Evolutionary conservation across 768 basidiomycete species (phyloP).

Genomic region (Udeniomyces megalosporus): DNA sequence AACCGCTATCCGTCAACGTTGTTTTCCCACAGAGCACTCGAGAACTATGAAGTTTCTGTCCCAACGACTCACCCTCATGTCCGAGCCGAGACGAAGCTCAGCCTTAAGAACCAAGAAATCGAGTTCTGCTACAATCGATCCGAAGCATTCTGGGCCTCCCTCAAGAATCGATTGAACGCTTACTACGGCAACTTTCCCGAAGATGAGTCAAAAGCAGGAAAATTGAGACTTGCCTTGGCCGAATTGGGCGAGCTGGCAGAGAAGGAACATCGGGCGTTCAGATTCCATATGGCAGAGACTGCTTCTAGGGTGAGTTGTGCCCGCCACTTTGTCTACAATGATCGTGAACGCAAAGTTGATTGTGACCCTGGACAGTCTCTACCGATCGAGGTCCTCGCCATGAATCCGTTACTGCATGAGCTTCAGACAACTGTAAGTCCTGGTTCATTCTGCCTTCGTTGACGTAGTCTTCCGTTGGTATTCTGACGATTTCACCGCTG

Average conservation of each 20-base stretch:
- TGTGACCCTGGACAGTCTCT: constrained; percentile 36
- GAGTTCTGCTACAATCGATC: constrained; percentile 57
- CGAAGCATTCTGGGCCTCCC: constrained; percentile 35
- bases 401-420: constrained; percentile 69
- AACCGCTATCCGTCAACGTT: no score
- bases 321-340: no score
- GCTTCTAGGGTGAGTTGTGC: constrained; percentile 44
- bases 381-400: constrained; percentile 68
- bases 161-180: constrained; percentile 28
- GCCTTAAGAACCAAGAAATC: constrained; percentile 85
- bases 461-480: no score
- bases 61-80: constrained; percentile 76
- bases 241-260: constrained; percentile 55
- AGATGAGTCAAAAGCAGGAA: constrained; percentile 24
- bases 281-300: constrained; percentile 52
- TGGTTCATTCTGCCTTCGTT: no score
- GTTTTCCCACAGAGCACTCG: constrained; percentile 18
- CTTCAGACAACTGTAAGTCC: constrained; percentile 43
- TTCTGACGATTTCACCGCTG: no score
- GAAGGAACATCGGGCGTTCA: constrained; percentile 41
- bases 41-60: constrained; percentile 70
- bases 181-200: constrained; percentile 25
- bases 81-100: constrained; percentile 68
- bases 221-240: constrained; percentile 23
- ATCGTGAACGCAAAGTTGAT: no score